Base-by-base conservation (phyloP, 129 eudicot species). In the Artemisia argyi region DNA sequence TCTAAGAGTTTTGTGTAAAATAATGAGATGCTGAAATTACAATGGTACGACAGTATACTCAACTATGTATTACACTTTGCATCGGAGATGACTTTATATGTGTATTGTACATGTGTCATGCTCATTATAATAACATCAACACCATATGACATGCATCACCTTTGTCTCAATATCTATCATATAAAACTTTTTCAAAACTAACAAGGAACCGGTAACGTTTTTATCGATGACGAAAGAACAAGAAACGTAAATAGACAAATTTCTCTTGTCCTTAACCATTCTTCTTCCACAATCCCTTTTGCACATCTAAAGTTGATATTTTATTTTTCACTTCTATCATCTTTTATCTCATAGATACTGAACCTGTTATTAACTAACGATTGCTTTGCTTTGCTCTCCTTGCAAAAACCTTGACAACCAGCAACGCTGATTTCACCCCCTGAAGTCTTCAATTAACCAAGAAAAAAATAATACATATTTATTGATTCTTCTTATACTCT, bases 151-250 rank as follows among this genome's bases (percentile, higher is more conserved):
- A 76, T 77, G 76, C 82, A 77, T 68, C 62, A 73, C 68, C 79
- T 82, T 82, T 73, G 82, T 68, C 82, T 68, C 82, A 72, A 49
- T 35, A 63, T 53, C 69, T 28, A 46, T 16, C 8, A 73, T 42
- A 62, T 35, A 51, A 63, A 11, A 18, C 17, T 53, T 80, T 69
- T 39, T n/a, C 63, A 32, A 68, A 50, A 74, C 28, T 65, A 62
- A 66, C 72, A 56, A 80, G 28, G 7, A 80, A 55, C 44, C 73
- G 69, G 60, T 78, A 77, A 73, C 84, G 78, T 82, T 82, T 79
- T 79, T 83, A 76, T 82, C 87, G 82, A 80, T 61, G 79, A 86
- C 83, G 75, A 80, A 83, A 73, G 20, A 73, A 82, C 83, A 85
- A 82, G 81, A 76, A 79, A 76, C 76, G 69, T 51, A 26, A 71